Evolutionary conservation across 768 basidiomycete species (phyloP), one percentile per base, ranked within the genome.

Genomic region (Psilocybe tampanensis): DNA sequence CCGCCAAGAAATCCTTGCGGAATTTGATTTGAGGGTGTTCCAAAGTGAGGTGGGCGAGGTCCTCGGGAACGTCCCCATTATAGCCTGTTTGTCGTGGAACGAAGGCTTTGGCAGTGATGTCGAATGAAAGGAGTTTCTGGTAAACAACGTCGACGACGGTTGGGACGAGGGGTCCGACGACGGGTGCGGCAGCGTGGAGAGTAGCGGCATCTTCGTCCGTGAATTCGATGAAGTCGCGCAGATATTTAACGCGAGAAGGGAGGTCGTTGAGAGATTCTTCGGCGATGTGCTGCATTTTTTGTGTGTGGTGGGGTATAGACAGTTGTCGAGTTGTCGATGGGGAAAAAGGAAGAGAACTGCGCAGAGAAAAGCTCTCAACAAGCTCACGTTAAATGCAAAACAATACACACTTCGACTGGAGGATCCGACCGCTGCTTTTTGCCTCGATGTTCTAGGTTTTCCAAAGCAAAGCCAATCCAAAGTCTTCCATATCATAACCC

Each of bases 1-100:
- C 55, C 43, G 69, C 70, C 53, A 71, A 51, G 61, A 73, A 70
- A 58, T 74, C 74, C 64, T 77, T 81, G 45, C 80, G 71, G 66
- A 78, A 80, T 41, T 71, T 74, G 57, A 82, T 75, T 57, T 80
- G 79, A 1, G 80, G 76, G 60, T 77, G 77, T 8, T 76, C 76
- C 9, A 72, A 60, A 17, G 64, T 72, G 2, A 82, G 66, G 32
- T 80, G 77, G 29, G 75, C 67, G 17, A 80, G 61, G 24, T 64
- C 70, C 13, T 69, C 48, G 1, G 80, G 78, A 3, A 76, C 58
- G 1, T 67, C 69, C 0, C 79, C 80, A 5, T 70, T 67, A 55
- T 77, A 80, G 1, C 80, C 80, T 0, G 73, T 70, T 52, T 74
- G 73, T 2, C 69, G 67, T 2, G 74, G 74, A 7, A 74, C 66